Evolutionary conservation across 2,329 filamentous ascomycete genomes (phyloP).

Genomic region (Penicillium sp.): DNA sequence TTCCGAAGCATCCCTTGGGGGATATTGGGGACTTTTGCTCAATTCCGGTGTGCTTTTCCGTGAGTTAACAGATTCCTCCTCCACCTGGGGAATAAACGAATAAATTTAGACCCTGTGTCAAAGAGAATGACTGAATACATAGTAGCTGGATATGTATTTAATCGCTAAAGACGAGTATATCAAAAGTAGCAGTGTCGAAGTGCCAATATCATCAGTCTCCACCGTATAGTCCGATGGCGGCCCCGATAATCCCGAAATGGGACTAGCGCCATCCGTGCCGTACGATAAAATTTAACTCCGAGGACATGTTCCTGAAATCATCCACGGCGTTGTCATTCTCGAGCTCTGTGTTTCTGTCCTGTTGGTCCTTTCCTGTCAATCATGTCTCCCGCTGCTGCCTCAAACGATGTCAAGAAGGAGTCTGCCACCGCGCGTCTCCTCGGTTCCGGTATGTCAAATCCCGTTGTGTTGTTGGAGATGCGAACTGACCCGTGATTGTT

Average conservation of each 20-base stretch:
- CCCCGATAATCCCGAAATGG: constrained; percentile 19
- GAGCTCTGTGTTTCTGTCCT: constrained; percentile 2
- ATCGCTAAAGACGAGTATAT: too few species aligned
- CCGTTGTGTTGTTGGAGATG: not conserved
- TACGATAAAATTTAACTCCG: constrained; percentile 26
- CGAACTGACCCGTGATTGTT: constrained; percentile 12
- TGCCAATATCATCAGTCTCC: not conserved
- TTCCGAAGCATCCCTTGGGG: not conserved
- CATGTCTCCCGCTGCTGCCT: constrained; percentile 61
- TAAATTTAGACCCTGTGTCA: not conserved
- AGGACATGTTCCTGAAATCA: constrained; percentile 20
- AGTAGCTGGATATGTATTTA: too few species aligned
- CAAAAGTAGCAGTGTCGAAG: not conserved
- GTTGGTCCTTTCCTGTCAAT: constrained; percentile 10
- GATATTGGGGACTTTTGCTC: constrained; percentile 1
- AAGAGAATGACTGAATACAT: not conserved
- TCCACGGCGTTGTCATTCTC: constrained; percentile 15
- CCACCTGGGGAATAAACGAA: too few species aligned
- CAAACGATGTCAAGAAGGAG: constrained; percentile 75
- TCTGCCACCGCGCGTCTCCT: constrained; percentile 84
- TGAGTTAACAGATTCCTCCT: too few species aligned
- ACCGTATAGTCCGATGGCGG: constrained; percentile 23
- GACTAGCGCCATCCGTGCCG: constrained; percentile 22
- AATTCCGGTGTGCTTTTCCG: not conserved
- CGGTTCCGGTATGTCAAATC: constrained; percentile 71